A percentile compares a stretch with the other conserved stretches of the same genome.
Conservation (phyloP, 441 rosid species). For the Syzygium syzygioides region DNA sequence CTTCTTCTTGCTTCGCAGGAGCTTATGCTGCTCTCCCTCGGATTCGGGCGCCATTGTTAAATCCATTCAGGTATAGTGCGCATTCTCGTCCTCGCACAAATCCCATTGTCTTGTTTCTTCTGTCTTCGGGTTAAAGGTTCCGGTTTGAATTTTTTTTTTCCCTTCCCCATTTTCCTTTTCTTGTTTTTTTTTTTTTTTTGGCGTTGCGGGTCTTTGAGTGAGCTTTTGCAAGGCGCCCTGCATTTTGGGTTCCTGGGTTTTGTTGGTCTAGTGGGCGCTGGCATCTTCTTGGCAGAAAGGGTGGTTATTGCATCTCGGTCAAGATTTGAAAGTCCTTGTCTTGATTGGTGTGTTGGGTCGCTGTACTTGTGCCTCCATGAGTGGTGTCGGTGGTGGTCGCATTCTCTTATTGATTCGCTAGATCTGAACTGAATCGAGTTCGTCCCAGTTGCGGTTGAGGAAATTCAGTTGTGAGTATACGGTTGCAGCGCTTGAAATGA, state of each 20-base stretch:
- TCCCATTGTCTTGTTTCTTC: background rate
- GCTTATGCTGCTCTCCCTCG: background rate
- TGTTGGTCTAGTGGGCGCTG: background rate
- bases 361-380: background rate
- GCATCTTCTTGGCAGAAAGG: background rate
- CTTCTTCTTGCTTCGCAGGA: background rate
- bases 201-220: background rate
- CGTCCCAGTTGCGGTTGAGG: background rate
- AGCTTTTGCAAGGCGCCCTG: background rate
- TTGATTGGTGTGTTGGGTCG: background rate
- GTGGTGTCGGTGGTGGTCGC: background rate
- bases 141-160: background rate
- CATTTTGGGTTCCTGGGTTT: background rate
- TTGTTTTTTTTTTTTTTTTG: background rate
- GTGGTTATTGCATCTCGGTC: background rate
- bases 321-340: background rate
- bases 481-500: background rate
- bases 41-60: conserved; percentile 1
- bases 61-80: background rate
- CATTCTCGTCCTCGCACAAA: background rate
- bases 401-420: background rate
- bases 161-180: background rate
- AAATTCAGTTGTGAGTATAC: background rate
- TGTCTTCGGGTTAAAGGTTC: background rate
- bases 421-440: background rate